Evolutionary conservation across 306 rosid genomes (phyloP), one percentile per base, ranked within the genome.

Genomic region (Medicago arabica): DNA sequence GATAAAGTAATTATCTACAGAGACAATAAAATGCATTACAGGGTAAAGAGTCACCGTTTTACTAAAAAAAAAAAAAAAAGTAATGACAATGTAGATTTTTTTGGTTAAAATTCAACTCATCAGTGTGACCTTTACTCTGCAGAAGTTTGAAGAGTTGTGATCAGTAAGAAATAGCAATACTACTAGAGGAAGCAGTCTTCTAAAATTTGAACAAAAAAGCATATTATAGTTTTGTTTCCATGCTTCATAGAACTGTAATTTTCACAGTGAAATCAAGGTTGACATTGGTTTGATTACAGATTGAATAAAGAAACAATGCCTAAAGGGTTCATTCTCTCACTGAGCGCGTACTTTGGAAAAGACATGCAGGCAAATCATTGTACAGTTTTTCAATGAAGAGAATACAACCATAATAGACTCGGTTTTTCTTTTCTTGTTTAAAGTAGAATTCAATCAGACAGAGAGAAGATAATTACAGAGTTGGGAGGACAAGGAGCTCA

Each of bases 371-470:
- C 47, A 59, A 59, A 72, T 67, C 23, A 16, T 46, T 64, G 40
- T 59, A 63, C 61, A 62, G 72, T 12, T 78, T 71, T 50, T 74
- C 53, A 49, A 19, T 34, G n/a, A 71, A 61, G 62, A 34, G 64
- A 38, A 62, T 71, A 63, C 49, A 65, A 64, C 65, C 61, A 49
- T 57, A 44, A 43, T 53, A 63, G 28, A 17, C 41, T 38, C 2
- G 12, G 19, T 43, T 11, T 69, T 78, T 67, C 40, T 46, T 77
- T 28, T n/a, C 16, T 50, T 38, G 53, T 63, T 71, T 16, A 72
- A 51, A 51, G n/a, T 55, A 67, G 59, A 74, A 80, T 17, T 50
- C 51, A 68, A 67, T 57, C 60, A 55, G 50, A 58, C 46, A 34
- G 36, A 21, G 50, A 16, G 54, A 68, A 66, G 19, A 67, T 43